These are phyloP conservation scores for Pseudonitzschia multiseries DNA, from an alignment of 108 stramenopile species.

Conservation along the genomic window DNA sequence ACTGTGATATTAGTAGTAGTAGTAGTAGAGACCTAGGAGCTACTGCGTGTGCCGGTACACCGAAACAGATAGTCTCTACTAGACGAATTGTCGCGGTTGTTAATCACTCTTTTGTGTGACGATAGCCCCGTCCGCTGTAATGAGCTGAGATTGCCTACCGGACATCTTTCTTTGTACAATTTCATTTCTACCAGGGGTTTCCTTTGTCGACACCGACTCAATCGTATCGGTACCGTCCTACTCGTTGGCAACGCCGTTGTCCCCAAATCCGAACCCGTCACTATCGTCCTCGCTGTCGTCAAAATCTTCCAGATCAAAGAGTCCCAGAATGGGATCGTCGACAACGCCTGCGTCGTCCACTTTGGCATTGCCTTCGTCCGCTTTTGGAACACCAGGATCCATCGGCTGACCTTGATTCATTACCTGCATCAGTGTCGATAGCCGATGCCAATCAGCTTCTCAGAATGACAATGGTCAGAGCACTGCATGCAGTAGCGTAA, in stretches of 20 bases:
- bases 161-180: neutral
- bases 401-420: conserved; percentile 16
- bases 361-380: neutral
- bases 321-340: conserved; percentile 3
- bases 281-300: conserved; percentile 33
- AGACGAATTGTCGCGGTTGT: too few relatives aligned
- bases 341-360: conserved; percentile 11
- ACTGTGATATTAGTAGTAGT: too few relatives aligned
- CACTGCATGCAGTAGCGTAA: conserved; percentile 44
- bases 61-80: too few relatives aligned
- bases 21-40: too few relatives aligned
- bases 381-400: neutral
- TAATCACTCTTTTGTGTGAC: too few relatives aligned
- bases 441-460: conserved; percentile 56
- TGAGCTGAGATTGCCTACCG: neutral
- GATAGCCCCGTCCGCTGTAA: too few relatives aligned
- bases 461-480: conserved; percentile 39
- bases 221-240: neutral
- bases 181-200: too few relatives aligned
- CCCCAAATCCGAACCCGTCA: conserved; percentile 25
- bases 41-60: too few relatives aligned
- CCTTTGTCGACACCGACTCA: neutral
- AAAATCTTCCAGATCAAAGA: conserved; percentile 23
- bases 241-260: neutral
- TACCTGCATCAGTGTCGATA: conserved; percentile 32